Conservation (phyloP, 441 rosid genomes). For the Syzygium syzygioides region DNA sequence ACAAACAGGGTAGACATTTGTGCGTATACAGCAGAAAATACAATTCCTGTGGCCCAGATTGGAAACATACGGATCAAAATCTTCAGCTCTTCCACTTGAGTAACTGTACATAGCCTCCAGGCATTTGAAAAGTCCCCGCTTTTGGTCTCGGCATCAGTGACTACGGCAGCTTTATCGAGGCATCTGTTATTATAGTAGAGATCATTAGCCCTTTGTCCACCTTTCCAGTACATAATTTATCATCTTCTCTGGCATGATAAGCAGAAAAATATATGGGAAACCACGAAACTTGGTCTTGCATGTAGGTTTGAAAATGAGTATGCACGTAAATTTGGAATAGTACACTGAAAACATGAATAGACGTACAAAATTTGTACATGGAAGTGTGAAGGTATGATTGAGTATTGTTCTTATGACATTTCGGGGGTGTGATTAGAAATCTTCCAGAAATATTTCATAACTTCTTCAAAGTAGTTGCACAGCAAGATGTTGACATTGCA, state of each 20-base stretch:
- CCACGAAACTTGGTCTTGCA: neutral
- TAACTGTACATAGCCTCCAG: slow-evolving; percentile 12
- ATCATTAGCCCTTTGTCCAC: neutral
- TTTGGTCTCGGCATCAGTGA: neutral
- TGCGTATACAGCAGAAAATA: neutral
- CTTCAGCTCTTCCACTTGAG: slow-evolving; percentile 18
- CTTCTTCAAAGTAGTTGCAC: neutral
- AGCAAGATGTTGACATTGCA: neutral
- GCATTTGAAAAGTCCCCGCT: neutral
- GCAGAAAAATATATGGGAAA: neutral
- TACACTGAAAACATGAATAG: neutral
- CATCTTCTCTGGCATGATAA: neutral
- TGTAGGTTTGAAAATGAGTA: neutral
- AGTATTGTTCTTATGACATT: neutral
- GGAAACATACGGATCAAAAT: slow-evolving; percentile 16
- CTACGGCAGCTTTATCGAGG: slow-evolving; percentile 12
- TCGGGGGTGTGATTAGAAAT: neutral
- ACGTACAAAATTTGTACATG: neutral
- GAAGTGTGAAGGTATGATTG: neutral
- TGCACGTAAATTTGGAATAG: neutral
- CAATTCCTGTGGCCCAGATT: slow-evolving; percentile 13
- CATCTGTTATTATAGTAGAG: neutral
- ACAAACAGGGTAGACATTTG: slow-evolving; percentile 18
- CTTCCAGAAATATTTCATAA: neutral
- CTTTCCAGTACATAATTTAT: neutral